Base-by-base conservation (phyloP, 1,284 basidiomycete genomes). In the Malassezia obtusa region DNA sequence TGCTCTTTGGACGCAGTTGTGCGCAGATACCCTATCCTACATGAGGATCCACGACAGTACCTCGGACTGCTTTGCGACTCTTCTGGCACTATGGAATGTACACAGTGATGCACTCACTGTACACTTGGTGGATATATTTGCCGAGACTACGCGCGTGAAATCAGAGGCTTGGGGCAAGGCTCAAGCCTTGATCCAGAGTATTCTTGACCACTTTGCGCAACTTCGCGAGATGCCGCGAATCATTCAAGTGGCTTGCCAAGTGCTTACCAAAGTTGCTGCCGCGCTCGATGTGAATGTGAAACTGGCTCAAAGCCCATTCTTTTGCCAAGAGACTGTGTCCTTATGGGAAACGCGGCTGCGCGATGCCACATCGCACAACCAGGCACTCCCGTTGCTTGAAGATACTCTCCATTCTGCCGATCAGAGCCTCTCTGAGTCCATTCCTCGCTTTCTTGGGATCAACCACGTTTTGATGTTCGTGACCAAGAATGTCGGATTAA, bases 1-100 rank as follows among this genome's bases (percentile, higher is more conserved):
- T 22, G 53, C 55, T 14, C 31, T 62, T 4, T 59, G 63, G 47
- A 33, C 25, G 3, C 21, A 36, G 12, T 17, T 52, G 7, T 30
- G 39, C 40, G 28, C 19, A 22, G 49, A 50, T 28, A 50, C 39
- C 15, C 21, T 50, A 3, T 30, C 35, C 17, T 15, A 46, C 30
- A 25, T 43, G 24, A n/a, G 7, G 24, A 9, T 8, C 11, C 25
- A 30, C 19, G 24, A 25, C 6, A 14, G 30, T 28, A 28, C 30
- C 15, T n/a, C 22, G 15, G 19, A 11, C 1, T 46, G 28, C 22
- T 56, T 49, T 28, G 28, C 25, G 24, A 32, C 45, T 28, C 30
- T 50, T 5, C 7, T 12, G 19, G 28, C 38, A 4, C 28, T 56
- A 15, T 56, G 53, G 48, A 25, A 8, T n/a, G 24, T 46, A 4